Percentiles rank a stretch among this genome's conserved stretches.
phyloP scores from a whole-genome alignment of 257 asterid genomes.

The Cinchona pubescens region DNA sequence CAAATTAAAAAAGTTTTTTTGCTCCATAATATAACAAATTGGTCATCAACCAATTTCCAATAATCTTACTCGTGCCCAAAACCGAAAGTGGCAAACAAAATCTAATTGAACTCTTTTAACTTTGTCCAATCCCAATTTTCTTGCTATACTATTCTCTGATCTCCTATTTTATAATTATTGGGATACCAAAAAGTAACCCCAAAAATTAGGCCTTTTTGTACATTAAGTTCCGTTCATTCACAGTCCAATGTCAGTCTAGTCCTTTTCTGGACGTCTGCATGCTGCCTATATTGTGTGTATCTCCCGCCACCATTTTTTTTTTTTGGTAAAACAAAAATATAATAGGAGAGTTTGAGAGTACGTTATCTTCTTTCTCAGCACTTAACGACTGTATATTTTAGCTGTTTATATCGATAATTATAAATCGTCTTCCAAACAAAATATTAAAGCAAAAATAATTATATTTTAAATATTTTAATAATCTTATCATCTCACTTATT shows the following conservation, averaged over 20 bases:
- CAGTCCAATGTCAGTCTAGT: slow-evolving; percentile 5
- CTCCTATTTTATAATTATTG: neutral
- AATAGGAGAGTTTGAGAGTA: too few species aligned
- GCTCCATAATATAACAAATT: neutral
- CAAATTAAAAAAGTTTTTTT: neutral
- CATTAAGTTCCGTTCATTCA: neutral
- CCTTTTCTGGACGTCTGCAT: neutral
- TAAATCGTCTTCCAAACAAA: too few species aligned
- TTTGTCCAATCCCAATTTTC: slow-evolving; percentile 9
- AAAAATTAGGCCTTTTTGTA: neutral
- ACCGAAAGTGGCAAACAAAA: slow-evolving; percentile 13
- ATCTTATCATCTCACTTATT: too few species aligned
- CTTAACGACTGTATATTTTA: too few species aligned
- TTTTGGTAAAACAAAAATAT: too few species aligned
- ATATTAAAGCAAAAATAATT: too few species aligned
- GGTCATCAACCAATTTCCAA: slow-evolving; percentile 9
- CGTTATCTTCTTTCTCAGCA: too few species aligned
- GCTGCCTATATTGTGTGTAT: neutral
- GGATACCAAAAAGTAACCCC: slow-evolving; percentile 13
- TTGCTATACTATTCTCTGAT: too few species aligned
- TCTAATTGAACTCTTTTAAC: slow-evolving; percentile 11
- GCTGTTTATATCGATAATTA: too few species aligned
- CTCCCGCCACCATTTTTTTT: neutral
- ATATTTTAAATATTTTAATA: too few species aligned
- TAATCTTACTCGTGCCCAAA: slow-evolving; percentile 1